These are phyloP conservation scores for Phialophora expanda DNA, from an alignment of 2,329 filamentous ascomycete species.

Conservation along the genomic window DNA sequence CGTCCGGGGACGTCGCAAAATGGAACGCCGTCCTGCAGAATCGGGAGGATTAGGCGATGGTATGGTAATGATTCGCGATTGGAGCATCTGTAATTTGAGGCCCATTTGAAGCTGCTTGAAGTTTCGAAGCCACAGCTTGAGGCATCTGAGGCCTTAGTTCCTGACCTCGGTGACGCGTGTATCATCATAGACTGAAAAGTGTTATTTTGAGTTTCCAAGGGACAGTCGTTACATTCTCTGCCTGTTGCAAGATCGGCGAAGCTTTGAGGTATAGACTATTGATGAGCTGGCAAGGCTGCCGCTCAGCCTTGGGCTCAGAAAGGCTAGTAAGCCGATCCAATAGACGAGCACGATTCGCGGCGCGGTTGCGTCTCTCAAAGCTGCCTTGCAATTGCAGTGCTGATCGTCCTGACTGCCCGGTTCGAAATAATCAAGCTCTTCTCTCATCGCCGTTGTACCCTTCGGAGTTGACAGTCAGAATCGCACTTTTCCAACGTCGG, in stretches of 20 bases:
- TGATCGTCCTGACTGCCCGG: neutral
- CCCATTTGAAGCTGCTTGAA: neutral
- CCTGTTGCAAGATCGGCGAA: neutral
- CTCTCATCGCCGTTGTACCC: neutral
- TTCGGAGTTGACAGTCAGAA: neutral
- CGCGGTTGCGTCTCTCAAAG: slow-evolving; percentile 11
- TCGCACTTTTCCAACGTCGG: neutral
- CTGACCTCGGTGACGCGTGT: neutral
- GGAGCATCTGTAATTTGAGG: neutral
- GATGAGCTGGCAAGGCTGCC: neutral
- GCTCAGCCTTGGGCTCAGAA: neutral
- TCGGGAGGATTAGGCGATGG: neutral
- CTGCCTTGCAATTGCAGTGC: slow-evolving; percentile 14
- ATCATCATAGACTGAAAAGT: slow-evolving; percentile 10
- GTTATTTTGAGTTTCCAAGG: neutral
- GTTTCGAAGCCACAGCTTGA: neutral
- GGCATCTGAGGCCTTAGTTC: slow-evolving; percentile 9
- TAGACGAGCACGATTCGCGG: neutral
- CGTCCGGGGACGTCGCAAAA: neutral
- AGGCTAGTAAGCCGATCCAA: slow-evolving; percentile 7
- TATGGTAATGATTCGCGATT: slow-evolving; percentile 1
- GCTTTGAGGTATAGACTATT: neutral
- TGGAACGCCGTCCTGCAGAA: neutral
- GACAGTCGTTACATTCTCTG: neutral
- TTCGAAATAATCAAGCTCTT: slow-evolving; percentile 1